Conservation (phyloP, 2,329 filamentous ascomycete genomes). For the Aspergillus sp. region DNA sequence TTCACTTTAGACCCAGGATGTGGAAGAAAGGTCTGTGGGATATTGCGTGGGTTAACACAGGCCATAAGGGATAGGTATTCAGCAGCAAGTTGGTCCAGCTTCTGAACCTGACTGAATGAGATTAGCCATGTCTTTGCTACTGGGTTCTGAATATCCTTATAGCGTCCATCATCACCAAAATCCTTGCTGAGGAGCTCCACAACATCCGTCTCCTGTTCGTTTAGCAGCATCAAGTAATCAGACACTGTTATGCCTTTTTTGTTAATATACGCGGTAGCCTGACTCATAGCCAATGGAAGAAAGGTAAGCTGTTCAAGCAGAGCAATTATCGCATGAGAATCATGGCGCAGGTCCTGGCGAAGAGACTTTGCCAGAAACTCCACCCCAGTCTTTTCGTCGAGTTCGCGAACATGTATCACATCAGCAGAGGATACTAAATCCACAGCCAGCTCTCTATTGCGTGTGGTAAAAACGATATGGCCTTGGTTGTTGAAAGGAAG, state of each 20-base stretch:
- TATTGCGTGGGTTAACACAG: constrained; percentile 27
- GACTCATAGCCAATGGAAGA: constrained; percentile 28
- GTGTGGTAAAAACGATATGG: constrained; percentile 28
- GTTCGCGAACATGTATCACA: background rate
- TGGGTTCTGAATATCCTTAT: constrained; percentile 4
- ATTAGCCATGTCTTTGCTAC: constrained; percentile 11
- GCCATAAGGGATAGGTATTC: constrained; percentile 29
- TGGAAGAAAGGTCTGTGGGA: constrained; percentile 25
- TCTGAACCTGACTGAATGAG: constrained; percentile 16
- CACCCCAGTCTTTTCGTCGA: background rate
- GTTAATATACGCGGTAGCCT: constrained; percentile 25
- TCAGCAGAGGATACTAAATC: constrained; percentile 13
- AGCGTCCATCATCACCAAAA: constrained; percentile 7
- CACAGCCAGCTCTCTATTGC: constrained; percentile 19
- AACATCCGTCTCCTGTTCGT: background rate
- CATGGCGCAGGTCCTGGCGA: constrained; percentile 4
- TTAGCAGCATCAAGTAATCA: constrained; percentile 7
- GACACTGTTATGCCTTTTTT: background rate
- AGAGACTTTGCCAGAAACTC: background rate
- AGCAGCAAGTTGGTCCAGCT: background rate
- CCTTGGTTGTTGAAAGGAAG: constrained; percentile 21
- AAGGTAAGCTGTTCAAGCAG: constrained; percentile 22
- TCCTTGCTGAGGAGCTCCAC: constrained; percentile 9
- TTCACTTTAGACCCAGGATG: background rate
- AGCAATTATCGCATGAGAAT: background rate